Evolutionary conservation across 2,329 filamentous ascomycete species (phyloP).

Genomic region (Hypoxylon sp.): DNA sequence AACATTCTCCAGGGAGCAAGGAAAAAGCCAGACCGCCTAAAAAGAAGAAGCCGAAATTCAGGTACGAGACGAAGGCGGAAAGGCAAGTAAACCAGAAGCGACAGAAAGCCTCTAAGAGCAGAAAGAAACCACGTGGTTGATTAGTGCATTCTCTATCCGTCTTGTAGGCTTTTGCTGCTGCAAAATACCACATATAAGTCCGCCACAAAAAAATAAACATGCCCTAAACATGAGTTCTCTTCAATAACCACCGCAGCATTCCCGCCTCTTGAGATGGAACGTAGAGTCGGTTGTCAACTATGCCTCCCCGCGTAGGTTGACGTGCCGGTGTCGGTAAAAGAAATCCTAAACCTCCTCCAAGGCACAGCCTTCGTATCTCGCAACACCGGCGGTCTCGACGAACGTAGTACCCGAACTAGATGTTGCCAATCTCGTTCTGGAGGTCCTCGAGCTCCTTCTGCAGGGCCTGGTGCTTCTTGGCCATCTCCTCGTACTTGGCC

Average conservation of each 20-base stretch:
- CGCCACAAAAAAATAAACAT: conserved; percentile 43
- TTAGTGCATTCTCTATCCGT: conserved; percentile 45
- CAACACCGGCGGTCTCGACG: conserved; percentile 36
- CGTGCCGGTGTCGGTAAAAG: conserved; percentile 39
- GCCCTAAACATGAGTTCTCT: conserved; percentile 34
- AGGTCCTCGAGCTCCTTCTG: conserved; percentile 79
- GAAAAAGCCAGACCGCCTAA: conserved; percentile 71
- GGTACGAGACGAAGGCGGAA: conserved; percentile 91
- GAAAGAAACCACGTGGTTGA: conserved; percentile 50
- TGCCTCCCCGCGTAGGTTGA: conserved; percentile 44
- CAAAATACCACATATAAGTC: conserved; percentile 44
- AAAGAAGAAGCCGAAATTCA: conserved; percentile 91
- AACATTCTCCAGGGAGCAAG: conserved; percentile 60
- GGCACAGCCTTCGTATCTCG: conserved; percentile 32
- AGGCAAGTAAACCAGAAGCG: conserved; percentile 81
- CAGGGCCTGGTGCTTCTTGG: conserved; percentile 94
- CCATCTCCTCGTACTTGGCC: conserved; percentile 97
- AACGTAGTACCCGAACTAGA: conserved; percentile 68
- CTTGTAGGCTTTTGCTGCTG: conserved; percentile 37
- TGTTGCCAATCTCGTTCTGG: conserved; percentile 91
- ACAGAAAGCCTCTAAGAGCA: conserved; percentile 76
- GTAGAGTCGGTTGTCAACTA: conserved; percentile 43
- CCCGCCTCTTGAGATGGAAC: conserved; percentile 38
- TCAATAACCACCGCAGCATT: conserved; percentile 36
- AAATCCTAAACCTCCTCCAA: conserved; percentile 44